phyloP scores from a whole-genome alignment of 2,329 filamentous ascomycete genomes.

The Aspergillus neotritici region DNA sequence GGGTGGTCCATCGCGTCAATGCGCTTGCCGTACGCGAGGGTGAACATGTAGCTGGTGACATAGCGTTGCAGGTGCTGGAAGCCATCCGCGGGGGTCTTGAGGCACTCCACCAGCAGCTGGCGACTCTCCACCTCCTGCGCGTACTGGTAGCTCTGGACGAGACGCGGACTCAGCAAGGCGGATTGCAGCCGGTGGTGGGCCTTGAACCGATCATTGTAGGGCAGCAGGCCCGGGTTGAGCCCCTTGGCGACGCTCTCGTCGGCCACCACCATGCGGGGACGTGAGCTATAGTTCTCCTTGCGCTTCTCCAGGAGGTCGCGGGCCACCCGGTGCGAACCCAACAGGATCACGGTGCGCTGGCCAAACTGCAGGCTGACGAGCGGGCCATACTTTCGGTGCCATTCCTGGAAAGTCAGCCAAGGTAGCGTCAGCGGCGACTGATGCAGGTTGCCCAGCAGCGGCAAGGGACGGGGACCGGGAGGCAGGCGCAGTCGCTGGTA shows the following conservation, averaged over 20 bases:
- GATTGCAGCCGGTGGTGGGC: slow-evolving; percentile 9
- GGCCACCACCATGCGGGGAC: slow-evolving; percentile 4
- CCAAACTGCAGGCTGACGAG: slow-evolving; percentile 6
- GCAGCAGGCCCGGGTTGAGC: slow-evolving; percentile 5
- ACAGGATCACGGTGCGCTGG: slow-evolving; percentile 1
- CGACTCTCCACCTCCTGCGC: slow-evolving; percentile 14
- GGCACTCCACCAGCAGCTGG: slow-evolving; percentile 11
- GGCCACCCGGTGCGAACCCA: slow-evolving; percentile 2
- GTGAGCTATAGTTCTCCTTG: slow-evolving; percentile 10
- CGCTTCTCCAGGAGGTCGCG: slow-evolving; percentile 9
- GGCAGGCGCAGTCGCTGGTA: too few species aligned
- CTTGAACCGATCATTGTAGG: slow-evolving; percentile 10
- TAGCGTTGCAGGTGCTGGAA: slow-evolving; percentile 7
- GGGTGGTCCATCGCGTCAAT: slow-evolving; percentile 1
- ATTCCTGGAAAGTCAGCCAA: slow-evolving; percentile 17
- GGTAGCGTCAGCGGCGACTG: slow-evolving; percentile 13
- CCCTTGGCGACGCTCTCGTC: slow-evolving; percentile 4
- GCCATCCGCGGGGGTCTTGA: slow-evolving; percentile 9
- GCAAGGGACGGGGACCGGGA: slow-evolving; percentile 18
- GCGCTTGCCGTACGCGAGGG: slow-evolving; percentile 14
- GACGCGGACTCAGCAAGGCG: slow-evolving; percentile 5
- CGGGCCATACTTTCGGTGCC: slow-evolving; percentile 8
- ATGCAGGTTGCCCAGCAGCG: slow-evolving; percentile 22
- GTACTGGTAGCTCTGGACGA: slow-evolving; percentile 3
- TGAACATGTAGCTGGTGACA: slow-evolving; percentile 8